phyloP scores from a whole-genome alignment of 305 asterid species.

The Rubia balearica region DNA sequence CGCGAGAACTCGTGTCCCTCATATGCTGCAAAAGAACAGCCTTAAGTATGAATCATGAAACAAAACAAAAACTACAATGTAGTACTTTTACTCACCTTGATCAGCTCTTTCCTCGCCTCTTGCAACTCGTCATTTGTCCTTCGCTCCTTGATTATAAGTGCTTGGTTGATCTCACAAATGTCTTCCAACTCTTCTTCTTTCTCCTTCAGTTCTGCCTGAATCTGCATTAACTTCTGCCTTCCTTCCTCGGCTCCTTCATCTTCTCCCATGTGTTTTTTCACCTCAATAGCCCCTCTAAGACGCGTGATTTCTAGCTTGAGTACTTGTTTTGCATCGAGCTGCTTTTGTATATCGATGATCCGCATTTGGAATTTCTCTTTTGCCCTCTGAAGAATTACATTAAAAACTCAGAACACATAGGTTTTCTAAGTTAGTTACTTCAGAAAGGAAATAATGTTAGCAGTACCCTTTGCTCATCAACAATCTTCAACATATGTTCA shows the following conservation, averaged over 20 bases:
- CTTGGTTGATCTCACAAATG: constrained; percentile 13
- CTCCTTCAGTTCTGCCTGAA: constrained; percentile 29
- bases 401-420: not conserved
- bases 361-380: constrained; percentile 35
- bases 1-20: constrained; percentile 11
- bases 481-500: constrained; percentile 39
- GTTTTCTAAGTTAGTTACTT: not conserved
- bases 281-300: constrained; percentile 36
- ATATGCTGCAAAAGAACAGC: constrained; percentile 19
- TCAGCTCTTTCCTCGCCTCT: constrained; percentile 25
- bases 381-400: constrained; percentile 32
- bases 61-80: not conserved
- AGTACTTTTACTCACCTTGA: constrained; percentile 18
- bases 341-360: constrained; percentile 42
- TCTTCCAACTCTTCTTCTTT: constrained; percentile 24
- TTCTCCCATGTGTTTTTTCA: constrained; percentile 40
- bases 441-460: not conserved
- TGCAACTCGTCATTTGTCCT: constrained; percentile 23
- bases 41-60: not conserved
- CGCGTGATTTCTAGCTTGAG: constrained; percentile 43
- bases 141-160: constrained; percentile 22
- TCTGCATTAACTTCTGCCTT: constrained; percentile 22
- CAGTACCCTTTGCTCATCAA: constrained; percentile 53
- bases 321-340: constrained; percentile 55
- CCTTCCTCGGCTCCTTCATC: constrained; percentile 33